Base-by-base conservation (phyloP, 495 filamentous ascomycete genomes). In the Terfezia claveryi region DNA sequence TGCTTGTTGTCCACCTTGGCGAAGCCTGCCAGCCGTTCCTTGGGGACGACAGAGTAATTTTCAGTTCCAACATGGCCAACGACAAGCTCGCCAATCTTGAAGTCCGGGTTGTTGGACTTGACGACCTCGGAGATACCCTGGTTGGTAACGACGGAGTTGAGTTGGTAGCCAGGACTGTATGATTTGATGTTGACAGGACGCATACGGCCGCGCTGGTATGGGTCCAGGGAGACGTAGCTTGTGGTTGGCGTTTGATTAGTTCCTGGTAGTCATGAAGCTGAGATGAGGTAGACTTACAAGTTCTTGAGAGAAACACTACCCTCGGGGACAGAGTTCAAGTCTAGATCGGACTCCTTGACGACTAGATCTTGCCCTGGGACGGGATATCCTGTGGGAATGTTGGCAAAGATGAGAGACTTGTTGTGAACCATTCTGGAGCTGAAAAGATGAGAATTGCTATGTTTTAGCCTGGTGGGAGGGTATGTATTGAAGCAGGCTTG, bases 161-260 rank as follows among this genome's bases (percentile, higher is more conserved):
- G 66, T 0, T 55, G 55, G 63, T 73, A 87, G 16, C 79, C 63
- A 3, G 79, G 70, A 10, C 70, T 57, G 69, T 87, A 88, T 4
- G 80, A 85, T 64, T 82, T 76, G 59, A 64, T 57, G 36, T 54
- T 32, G 14, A 71, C 44, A 11, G 66, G 58, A 9, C 73, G 70
- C 76, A 79, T 78, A 53, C 77, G 75, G 53, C 85, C 84, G 36
- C 88, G 82, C 69, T 82, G 79, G 73, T 94, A 94, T 8, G 88
- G 88, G 70, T 95, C 88, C 68, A 81, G 84, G 56, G 85, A 92
- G 67, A 80, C 73, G 65, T 81, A 86, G 17, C 83, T 81, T 66
- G 82, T 78, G 55, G 81, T 64, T 38, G 80, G 77, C 32, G 93
- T 63, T 37, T 88, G 86, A 58, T 82, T 80, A 37, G 73, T 59